These are phyloP conservation scores for Raphanus hybrid DNA, from an alignment of 441 rosid species.

Conservation along the genomic window DNA sequence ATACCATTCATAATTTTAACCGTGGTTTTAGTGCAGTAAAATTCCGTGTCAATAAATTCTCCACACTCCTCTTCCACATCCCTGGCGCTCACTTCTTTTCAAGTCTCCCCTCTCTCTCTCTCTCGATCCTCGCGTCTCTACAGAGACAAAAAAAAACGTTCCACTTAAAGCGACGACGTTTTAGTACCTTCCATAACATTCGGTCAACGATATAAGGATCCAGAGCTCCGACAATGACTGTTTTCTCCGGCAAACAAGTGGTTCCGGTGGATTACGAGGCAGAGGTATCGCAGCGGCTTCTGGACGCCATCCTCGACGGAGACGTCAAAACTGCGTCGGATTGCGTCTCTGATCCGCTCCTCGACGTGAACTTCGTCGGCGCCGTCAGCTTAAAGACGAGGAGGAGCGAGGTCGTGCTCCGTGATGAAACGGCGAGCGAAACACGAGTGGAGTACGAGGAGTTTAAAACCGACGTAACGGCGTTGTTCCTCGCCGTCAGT, in stretches of 20 bases:
- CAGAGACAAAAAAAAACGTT: slow-evolving; percentile 32
- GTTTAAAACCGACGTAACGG: slow-evolving; percentile 85
- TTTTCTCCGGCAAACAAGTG: slow-evolving; percentile 85
- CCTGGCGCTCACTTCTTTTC: slow-evolving; percentile 71
- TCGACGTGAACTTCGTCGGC: slow-evolving; percentile 89
- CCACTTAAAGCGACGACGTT: slow-evolving; percentile 29
- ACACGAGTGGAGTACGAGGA: slow-evolving; percentile 74
- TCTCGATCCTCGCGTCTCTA: slow-evolving; percentile 50
- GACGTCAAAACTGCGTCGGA: slow-evolving; percentile 67
- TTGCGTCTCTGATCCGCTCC: slow-evolving; percentile 69
- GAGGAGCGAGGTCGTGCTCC: slow-evolving; percentile 68
- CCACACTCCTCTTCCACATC: slow-evolving; percentile 31
- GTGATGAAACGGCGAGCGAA: slow-evolving; percentile 67
- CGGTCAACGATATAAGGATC: slow-evolving; percentile 27
- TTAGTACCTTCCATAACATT: slow-evolving; percentile 18
- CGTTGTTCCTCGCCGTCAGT: slow-evolving; percentile 85
- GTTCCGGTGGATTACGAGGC: slow-evolving; percentile 92
- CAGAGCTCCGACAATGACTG: slow-evolving; percentile 55
- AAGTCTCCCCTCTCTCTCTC: slow-evolving; percentile 49
- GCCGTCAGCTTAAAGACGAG: slow-evolving; percentile 74
- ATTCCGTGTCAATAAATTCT: slow-evolving; percentile 38
- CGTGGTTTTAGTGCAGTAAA: slow-evolving; percentile 33
- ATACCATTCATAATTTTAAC: slow-evolving; percentile 30
- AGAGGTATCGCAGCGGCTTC: slow-evolving; percentile 87
- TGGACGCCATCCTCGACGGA: slow-evolving; percentile 70